Percentiles rank a stretch among this genome's conserved stretches.
Conservation (phyloP, 495 filamentous ascomycete species). For the Talaromyces liani region DNA sequence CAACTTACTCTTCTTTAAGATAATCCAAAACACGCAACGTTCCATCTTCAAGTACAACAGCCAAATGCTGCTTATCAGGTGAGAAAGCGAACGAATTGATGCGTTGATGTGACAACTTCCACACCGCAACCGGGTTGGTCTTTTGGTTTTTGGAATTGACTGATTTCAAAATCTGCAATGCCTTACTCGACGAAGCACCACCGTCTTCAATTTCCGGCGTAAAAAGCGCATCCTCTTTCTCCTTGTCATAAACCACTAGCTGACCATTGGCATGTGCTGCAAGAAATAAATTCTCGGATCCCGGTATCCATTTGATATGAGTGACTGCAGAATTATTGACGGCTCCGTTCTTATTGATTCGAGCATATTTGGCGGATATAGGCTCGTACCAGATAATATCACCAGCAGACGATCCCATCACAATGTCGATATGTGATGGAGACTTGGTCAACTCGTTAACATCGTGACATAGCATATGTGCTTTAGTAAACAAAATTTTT, state of each 20-base stretch:
- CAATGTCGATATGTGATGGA: slow-evolving; percentile 71
- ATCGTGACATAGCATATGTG: slow-evolving; percentile 92
- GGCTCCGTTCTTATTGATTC: slow-evolving; percentile 92
- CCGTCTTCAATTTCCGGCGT: slow-evolving; percentile 49
- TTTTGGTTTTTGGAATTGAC: slow-evolving; percentile 91
- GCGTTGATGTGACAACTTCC: slow-evolving; percentile 82
- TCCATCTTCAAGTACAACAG: slow-evolving; percentile 88
- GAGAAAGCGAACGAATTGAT: slow-evolving; percentile 88
- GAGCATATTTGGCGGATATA: slow-evolving; percentile 89
- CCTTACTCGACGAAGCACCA: slow-evolving; percentile 25
- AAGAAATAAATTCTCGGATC: slow-evolving; percentile 88
- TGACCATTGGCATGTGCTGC: slow-evolving; percentile 90
- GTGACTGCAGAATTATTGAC: slow-evolving; percentile 81
- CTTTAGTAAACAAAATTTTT: slow-evolving; percentile 94
- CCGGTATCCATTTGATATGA: slow-evolving; percentile 86
- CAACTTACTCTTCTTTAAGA: slow-evolving; percentile 73
- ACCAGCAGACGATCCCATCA: slow-evolving; percentile 91
- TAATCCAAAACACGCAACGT: slow-evolving; percentile 86
- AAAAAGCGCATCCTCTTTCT: slow-evolving; percentile 88
- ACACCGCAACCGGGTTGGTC: slow-evolving; percentile 80
- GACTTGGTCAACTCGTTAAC: slow-evolving; percentile 79
- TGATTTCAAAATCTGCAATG: slow-evolving; percentile 68
- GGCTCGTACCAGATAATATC: slow-evolving; percentile 99
- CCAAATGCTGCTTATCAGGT: slow-evolving; percentile 77
- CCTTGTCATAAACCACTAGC: slow-evolving; percentile 96